Conservation (phyloP, 2,329 filamentous ascomycete species). For the Aureobasidium namibiae region DNA sequence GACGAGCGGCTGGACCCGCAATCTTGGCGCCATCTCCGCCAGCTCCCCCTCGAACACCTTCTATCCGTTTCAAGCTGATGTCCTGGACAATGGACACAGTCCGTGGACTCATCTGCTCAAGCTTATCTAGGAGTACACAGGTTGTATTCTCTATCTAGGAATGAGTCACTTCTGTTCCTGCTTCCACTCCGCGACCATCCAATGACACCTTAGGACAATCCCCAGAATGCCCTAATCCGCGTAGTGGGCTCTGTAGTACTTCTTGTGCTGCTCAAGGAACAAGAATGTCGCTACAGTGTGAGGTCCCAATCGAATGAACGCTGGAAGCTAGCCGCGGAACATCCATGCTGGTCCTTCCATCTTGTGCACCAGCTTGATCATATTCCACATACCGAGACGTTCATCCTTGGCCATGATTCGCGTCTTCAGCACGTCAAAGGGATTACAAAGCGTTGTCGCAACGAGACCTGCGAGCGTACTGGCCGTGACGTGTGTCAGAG, state of each 20-base stretch:
- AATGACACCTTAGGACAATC: not conserved
- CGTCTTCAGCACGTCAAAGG: constrained; percentile 85
- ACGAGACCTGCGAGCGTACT: constrained; percentile 73
- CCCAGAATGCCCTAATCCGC: not conserved
- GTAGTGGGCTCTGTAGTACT: constrained; percentile 50
- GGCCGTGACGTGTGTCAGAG: constrained; percentile 71
- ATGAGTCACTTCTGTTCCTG: not conserved
- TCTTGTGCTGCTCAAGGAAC: constrained; percentile 81
- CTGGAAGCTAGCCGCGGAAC: constrained; percentile 87
- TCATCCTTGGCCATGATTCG: constrained; percentile 64
- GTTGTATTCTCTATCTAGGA: not conserved
- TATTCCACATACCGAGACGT: constrained; percentile 45
- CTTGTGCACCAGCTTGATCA: constrained; percentile 60
- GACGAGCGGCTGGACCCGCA: constrained; percentile 1
- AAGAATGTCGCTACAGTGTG: constrained; percentile 84
- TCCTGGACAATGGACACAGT: not conserved
- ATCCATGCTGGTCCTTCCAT: constrained; percentile 71
- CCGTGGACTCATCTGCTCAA: not conserved
- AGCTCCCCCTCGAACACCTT: not conserved
- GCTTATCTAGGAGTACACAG: not conserved
- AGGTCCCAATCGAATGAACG: constrained; percentile 57
- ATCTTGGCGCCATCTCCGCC: constrained; percentile 13
- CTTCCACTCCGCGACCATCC: not conserved
- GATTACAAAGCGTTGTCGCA: constrained; percentile 75
- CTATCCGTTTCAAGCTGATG: not conserved